Conservation (phyloP, 2,329 filamentous ascomycete species). For the Ceratocystis smalleyi region DNA sequence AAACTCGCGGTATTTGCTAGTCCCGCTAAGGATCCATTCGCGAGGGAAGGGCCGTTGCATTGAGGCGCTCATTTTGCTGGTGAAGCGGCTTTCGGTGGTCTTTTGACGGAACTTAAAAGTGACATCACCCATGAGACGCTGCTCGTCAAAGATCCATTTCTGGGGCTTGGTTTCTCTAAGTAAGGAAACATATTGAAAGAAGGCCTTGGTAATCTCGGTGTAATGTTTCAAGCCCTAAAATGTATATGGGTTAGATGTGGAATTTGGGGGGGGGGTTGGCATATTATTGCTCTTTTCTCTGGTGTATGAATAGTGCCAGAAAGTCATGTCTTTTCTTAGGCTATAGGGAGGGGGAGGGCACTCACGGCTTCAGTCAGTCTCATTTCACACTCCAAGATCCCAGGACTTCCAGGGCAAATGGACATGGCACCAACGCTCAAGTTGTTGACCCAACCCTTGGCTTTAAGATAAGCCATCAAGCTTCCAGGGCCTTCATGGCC, state of each 20-base stretch:
- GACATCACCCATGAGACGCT: conserved; percentile 77
- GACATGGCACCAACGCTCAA: conserved; percentile 62
- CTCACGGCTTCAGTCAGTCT: conserved; percentile 65
- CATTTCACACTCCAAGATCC: conserved; percentile 65
- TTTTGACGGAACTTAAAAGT: conserved; percentile 95
- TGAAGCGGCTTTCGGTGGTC: conserved; percentile 74
- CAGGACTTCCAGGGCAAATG: conserved; percentile 60
- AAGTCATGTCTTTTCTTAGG: background rate
- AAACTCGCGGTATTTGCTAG: conserved; percentile 62
- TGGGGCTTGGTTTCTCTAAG: conserved; percentile 66
- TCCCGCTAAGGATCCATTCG: conserved; percentile 74
- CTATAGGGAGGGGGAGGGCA: background rate
- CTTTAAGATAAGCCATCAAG: conserved; percentile 78
- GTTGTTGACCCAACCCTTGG: conserved; percentile 76
- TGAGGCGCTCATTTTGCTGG: conserved; percentile 64
- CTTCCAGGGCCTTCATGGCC: conserved; percentile 88
- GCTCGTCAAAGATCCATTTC: conserved; percentile 88
- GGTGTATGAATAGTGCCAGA: background rate
- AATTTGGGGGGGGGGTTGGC: no score
- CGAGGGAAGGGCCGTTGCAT: conserved; percentile 87
- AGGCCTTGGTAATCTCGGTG: conserved; percentile 61
- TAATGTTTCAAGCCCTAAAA: conserved; percentile 58
- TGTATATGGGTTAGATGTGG: conserved; percentile 17
- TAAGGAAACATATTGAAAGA: conserved; percentile 86
- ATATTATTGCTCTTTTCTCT: background rate